These are phyloP conservation scores for Emericellopsis atlantica DNA, from an alignment of 2,329 filamentous ascomycete species.

Conservation along the genomic window DNA sequence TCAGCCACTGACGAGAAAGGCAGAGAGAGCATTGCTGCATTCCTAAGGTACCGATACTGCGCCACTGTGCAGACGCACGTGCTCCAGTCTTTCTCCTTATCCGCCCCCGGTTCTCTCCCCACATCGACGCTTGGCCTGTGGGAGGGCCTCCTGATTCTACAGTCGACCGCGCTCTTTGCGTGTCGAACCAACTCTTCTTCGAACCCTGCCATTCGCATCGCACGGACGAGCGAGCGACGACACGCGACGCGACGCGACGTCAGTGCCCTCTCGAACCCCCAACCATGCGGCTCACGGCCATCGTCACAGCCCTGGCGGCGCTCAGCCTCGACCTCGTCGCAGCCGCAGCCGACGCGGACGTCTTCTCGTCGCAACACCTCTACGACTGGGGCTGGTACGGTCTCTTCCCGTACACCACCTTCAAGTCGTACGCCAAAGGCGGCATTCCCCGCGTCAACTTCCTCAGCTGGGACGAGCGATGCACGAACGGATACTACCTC, in stretches of 20 bases:
- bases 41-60: too few relatives aligned
- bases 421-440: constrained; percentile 7
- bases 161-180: too few relatives aligned
- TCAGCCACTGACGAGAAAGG: too few relatives aligned
- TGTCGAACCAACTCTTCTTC: too few relatives aligned
- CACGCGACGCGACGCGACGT: neutral
- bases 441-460: constrained; percentile 17
- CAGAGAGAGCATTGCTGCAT: too few relatives aligned
- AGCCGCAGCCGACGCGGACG: neutral
- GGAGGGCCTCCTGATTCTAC: too few relatives aligned
- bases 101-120: too few relatives aligned
- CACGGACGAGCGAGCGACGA: neutral
- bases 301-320: neutral
- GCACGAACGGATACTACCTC: constrained; percentile 23
- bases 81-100: too few relatives aligned
- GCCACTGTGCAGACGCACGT: too few relatives aligned
- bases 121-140: too few relatives aligned
- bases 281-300: neutral
- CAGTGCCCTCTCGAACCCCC: neutral
- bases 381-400: constrained; percentile 2
- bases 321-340: neutral
- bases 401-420: constrained; percentile 5
- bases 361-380: constrained; percentile 2
- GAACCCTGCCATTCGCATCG: too few relatives aligned
- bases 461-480: constrained; percentile 14